Evolutionary conservation across 2,329 filamentous ascomycete genomes (phyloP), one percentile per base, ranked within the genome.

Genomic region (Aureobasidium pullulans): DNA sequence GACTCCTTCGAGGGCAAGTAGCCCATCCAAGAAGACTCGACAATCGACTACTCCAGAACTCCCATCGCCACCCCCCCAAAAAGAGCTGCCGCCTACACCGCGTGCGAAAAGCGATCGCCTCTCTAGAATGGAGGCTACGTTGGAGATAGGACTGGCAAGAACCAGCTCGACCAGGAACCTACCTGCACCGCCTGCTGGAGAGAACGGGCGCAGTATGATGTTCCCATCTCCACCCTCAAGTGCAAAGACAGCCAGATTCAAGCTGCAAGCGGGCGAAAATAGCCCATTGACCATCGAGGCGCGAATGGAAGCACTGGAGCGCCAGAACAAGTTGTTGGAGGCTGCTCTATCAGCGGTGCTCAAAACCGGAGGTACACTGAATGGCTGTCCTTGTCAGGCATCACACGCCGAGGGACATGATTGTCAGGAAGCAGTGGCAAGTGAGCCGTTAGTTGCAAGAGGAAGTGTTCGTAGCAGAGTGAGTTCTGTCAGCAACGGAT

Each of bases 311-410:
- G 70, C 69, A 13, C 61, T 75, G 28, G 72, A 75, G 61, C 70
- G 73, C 39, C 70, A 74, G 57, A 76, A 75, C 58, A 66, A 66
- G 15, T 56, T 76, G 7, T 66, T 76, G 8, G 70, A 71, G 29
- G 73, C 73, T 8, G 73, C 73, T 5, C 63, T 76, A 28, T 70
- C 72, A 65, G 73, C 73, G 6, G 71, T 75, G 42, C 59, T 76
- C 36, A 67, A 69, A 48, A 73, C 71, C 2, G 71, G 70, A 34
- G 70, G 72, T 0, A 66, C 61, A 11, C 61, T 72, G 43, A 71
- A 73, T 50, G 61, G 65, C 9, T 69, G 69, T 50, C 61, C 64
- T 16, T 66, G 65, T 4, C 54, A 59, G 16, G 47, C 39, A 42
- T 59, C 44, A 3, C 37, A 53, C n/a, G 23, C 46, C 5, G 36